These are phyloP conservation scores for Fremontodendron californicum DNA, from an alignment of 345 rosid species.

Conservation along the genomic window DNA sequence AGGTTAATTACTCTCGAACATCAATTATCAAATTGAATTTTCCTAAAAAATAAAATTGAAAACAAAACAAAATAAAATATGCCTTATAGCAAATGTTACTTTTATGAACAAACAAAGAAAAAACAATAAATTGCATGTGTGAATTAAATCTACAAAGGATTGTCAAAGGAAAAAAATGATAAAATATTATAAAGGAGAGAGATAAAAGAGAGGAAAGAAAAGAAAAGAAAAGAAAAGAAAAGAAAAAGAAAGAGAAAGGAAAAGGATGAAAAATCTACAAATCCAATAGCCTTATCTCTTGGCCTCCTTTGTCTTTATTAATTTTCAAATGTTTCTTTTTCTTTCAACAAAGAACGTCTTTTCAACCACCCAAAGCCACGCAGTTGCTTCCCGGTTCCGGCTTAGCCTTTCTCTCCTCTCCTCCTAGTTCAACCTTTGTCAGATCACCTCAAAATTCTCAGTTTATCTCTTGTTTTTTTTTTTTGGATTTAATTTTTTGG, in stretches of 20 bases:
- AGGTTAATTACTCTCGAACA: too few species aligned
- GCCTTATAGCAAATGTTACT: too few species aligned
- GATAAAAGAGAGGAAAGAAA: neutral
- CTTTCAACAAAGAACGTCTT: constrained; percentile 45
- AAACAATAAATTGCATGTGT: neutral
- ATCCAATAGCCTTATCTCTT: constrained; percentile 37
- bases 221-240: neutral
- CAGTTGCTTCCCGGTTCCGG: constrained; percentile 45
- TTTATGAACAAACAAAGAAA: constrained; percentile 7
- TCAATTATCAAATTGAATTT: too few species aligned
- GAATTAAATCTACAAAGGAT: neutral
- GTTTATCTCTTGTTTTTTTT: constrained; percentile 1
- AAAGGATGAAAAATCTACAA: constrained; percentile 22
- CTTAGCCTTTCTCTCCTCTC: neutral
- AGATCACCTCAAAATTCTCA: constrained; percentile 7
- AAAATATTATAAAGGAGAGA: neutral
- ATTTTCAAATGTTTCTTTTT: constrained; percentile 35
- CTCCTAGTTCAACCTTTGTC: constrained; percentile 16
- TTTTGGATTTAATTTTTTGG: neutral
- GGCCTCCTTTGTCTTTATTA: constrained; percentile 36
- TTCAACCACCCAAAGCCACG: constrained; percentile 54
- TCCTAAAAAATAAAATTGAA: too few species aligned
- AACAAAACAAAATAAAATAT: too few species aligned
- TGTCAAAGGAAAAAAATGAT: neutral
- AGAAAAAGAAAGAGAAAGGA: too few species aligned